Percentiles rank a stretch among this genome's conserved stretches.
Conservation (phyloP, 2,329 filamentous ascomycete genomes). For the Incumbomyces lentus region DNA sequence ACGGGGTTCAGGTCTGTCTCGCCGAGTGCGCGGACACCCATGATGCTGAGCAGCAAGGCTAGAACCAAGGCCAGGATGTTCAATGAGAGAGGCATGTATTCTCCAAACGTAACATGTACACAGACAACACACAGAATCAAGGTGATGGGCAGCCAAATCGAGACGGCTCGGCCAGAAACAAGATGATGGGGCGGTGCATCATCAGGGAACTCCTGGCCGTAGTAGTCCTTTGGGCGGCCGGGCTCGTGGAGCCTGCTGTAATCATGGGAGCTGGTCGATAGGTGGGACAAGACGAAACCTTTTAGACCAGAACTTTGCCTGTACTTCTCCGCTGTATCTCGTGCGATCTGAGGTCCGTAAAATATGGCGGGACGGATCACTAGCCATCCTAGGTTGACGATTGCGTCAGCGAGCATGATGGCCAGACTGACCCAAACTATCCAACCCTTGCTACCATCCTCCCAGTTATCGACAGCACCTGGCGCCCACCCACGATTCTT, state of each 20-base stretch:
- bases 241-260: conserved; percentile 6
- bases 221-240: conserved; percentile 7
- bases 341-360: conserved; percentile 31
- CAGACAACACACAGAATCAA: conserved; percentile 69
- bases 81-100: conserved; percentile 66
- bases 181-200: conserved; percentile 80
- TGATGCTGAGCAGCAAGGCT: conserved; percentile 58
- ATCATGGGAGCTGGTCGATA: neutral
- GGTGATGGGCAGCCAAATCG: conserved; percentile 65
- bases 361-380: conserved; percentile 52
- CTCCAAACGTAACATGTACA: conserved; percentile 73
- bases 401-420: conserved; percentile 90
- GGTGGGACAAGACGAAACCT: conserved; percentile 11
- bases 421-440: conserved; percentile 94
- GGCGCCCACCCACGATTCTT: conserved; percentile 83
- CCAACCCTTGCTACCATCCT: conserved; percentile 90
- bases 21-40: conserved; percentile 55
- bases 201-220: conserved; percentile 43
- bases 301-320: conserved; percentile 12
- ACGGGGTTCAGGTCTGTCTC: conserved; percentile 95
- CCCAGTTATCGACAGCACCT: conserved; percentile 78
- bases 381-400: conserved; percentile 78
- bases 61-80: conserved; percentile 72
- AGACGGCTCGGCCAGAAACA: conserved; percentile 60
- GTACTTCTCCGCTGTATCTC: conserved; percentile 12